Conservation (phyloP, 169 alveolate species). For the Cryptosporidium sp. region DNA sequence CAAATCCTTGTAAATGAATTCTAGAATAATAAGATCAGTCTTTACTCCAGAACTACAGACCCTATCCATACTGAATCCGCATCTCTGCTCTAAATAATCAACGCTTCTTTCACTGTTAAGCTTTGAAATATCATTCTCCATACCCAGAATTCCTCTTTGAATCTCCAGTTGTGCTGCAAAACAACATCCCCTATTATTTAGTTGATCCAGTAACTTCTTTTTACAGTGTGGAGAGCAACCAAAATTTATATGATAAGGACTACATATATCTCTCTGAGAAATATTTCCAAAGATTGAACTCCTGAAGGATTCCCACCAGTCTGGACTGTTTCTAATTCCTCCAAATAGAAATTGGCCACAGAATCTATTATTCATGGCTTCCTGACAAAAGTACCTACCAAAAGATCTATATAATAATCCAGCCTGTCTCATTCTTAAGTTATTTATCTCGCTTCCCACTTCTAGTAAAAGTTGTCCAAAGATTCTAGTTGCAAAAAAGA, state of each 20-base stretch:
- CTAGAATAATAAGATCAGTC: constrained; percentile 32
- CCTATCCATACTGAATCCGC: constrained; percentile 70
- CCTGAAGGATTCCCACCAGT: constrained; percentile 63
- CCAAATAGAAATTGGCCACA: constrained; percentile 45
- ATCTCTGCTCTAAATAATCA: constrained; percentile 55
- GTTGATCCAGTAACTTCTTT: constrained; percentile 31
- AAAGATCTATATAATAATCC: constrained; percentile 57
- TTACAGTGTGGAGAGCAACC: constrained; percentile 59
- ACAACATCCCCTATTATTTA: constrained; percentile 46
- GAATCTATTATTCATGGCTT: constrained; percentile 12
- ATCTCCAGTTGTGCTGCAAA: constrained; percentile 54
- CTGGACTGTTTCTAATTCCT: neutral
- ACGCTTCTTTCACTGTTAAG: constrained; percentile 45
- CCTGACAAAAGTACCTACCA: constrained; percentile 64
- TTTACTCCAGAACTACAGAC: constrained; percentile 70
- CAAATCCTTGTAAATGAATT: constrained; percentile 33
- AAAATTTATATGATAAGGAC: constrained; percentile 47
- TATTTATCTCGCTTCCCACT: constrained; percentile 20
- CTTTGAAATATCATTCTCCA: constrained; percentile 10
- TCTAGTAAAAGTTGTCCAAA: constrained; percentile 51
- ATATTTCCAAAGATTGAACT: constrained; percentile 18
- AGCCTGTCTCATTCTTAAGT: neutral
- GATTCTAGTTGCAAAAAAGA: constrained; percentile 38
- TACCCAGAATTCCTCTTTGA: constrained; percentile 36
- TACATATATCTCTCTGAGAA: constrained; percentile 28